These are phyloP conservation scores for Phytopythium mirpurense DNA, from an alignment of 352 stramenopile genomes.

Conservation along the genomic window DNA sequence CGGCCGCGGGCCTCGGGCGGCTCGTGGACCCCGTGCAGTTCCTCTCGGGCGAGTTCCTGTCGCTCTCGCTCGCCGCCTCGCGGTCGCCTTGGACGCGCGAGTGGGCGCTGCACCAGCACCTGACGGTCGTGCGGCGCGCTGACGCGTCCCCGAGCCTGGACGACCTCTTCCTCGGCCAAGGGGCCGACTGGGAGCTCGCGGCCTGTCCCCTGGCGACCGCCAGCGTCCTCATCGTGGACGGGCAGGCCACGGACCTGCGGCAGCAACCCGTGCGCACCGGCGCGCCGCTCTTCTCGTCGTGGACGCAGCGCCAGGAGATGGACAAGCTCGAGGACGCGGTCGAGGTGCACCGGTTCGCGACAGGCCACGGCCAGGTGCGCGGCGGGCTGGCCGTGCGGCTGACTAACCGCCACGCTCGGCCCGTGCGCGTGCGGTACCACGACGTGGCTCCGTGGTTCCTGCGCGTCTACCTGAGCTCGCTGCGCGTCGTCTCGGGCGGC, in stretches of 20 bases:
- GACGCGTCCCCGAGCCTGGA: slow-evolving; percentile 34
- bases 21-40: slow-evolving; percentile 73
- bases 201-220: slow-evolving; percentile 34
- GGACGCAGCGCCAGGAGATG: slow-evolving; percentile 11
- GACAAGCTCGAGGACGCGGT: slow-evolving; percentile 29
- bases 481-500: slow-evolving; percentile 16
- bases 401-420: slow-evolving; percentile 42
- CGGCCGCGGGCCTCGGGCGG: slow-evolving; percentile 47
- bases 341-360: slow-evolving; percentile 69
- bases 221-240: slow-evolving; percentile 37
- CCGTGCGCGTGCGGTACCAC: slow-evolving; percentile 60
- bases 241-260: slow-evolving; percentile 19
- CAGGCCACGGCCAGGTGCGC: slow-evolving; percentile 66
- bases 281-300: slow-evolving; percentile 19
- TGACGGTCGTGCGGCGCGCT: slow-evolving; percentile 46
- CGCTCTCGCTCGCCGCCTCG: slow-evolving; percentile 46
- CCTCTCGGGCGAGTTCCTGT: slow-evolving; percentile 67
- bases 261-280: slow-evolving; percentile 8
- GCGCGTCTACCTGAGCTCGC: slow-evolving; percentile 73
- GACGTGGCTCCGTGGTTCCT: slow-evolving; percentile 82
- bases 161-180: slow-evolving; percentile 38
- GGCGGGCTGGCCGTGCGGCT: slow-evolving; percentile 67
- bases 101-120: slow-evolving; percentile 49
- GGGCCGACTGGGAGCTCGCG: slow-evolving; percentile 9
- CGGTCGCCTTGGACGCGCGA: slow-evolving; percentile 8